phyloP scores from a whole-genome alignment of 306 rosid species.

The Castanea mollissima region DNA sequence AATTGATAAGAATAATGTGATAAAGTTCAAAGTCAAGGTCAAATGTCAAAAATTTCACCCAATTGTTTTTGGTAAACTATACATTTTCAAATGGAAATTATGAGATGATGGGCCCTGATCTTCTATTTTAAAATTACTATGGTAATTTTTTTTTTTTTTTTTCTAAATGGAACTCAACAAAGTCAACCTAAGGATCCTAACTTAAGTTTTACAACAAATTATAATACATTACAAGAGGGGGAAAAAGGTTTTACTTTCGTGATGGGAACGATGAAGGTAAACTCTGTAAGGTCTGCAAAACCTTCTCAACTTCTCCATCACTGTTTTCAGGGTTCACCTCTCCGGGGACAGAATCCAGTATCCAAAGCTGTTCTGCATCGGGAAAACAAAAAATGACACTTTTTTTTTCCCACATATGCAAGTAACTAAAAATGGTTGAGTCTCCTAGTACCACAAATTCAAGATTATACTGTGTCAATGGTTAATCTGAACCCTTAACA shows the following conservation, averaged over 20 bases:
- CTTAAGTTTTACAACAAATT: not conserved
- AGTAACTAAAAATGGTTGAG: constrained; percentile 4
- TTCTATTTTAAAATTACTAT: not conserved
- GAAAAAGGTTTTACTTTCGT: constrained; percentile 56
- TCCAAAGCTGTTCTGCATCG: constrained; percentile 90
- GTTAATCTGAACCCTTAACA: not conserved
- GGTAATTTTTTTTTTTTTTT: not conserved
- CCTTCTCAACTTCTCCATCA: constrained; percentile 69
- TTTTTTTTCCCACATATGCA: constrained; percentile 8
- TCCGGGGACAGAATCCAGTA: constrained; percentile 87
- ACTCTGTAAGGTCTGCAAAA: constrained; percentile 68
- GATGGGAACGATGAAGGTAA: constrained; percentile 65
- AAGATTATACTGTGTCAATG: not conserved
- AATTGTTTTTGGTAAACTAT: too few species aligned
- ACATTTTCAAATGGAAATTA: not conserved
- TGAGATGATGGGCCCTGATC: not conserved
- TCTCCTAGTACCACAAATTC: not conserved
- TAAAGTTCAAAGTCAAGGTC: too few species aligned
- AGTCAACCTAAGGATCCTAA: not conserved
- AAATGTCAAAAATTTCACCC: too few species aligned
- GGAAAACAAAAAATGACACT: constrained; percentile 6
- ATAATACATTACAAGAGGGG: constrained; percentile 14
- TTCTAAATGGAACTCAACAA: not conserved
- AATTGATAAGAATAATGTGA: not conserved
- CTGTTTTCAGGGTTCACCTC: constrained; percentile 49